phyloP scores from a whole-genome alignment of 768 basidiomycete species.

The Pulveroboletus sp. region DNA sequence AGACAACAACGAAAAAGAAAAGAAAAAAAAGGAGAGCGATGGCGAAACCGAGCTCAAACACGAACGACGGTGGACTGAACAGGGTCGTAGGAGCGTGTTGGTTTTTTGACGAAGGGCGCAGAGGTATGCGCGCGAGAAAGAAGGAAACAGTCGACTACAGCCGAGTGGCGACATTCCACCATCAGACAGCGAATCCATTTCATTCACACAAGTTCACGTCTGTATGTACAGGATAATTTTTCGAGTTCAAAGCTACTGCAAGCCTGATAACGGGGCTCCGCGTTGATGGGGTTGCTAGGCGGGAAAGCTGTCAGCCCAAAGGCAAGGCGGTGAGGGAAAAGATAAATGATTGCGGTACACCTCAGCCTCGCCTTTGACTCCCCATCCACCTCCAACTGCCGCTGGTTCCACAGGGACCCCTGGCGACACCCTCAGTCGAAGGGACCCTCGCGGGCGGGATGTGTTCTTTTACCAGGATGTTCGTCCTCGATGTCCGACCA shows the following conservation, averaged over 20 bases:
- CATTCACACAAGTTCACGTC: not conserved
- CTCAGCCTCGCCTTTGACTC: constrained; percentile 92
- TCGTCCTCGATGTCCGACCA: constrained; percentile 57
- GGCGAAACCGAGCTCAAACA: not conserved
- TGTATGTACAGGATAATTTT: not conserved
- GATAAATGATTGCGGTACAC: constrained; percentile 16
- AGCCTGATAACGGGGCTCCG: not conserved
- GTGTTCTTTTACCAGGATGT: constrained; percentile 86
- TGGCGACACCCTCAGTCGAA: constrained; percentile 25
- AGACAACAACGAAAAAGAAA: constrained; percentile 2
- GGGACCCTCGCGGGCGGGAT: constrained; percentile 49
- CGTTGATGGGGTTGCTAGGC: constrained; percentile 1
- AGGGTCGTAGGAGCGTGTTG: constrained; percentile 6
- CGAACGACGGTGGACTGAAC: not conserved
- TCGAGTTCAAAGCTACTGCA: too few species aligned
- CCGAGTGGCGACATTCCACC: not conserved
- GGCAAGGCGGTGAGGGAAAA: not conserved
- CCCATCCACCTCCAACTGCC: constrained; percentile 64
- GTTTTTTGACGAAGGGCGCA: constrained; percentile 3
- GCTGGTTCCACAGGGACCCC: constrained; percentile 25
- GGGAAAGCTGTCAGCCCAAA: constrained; percentile 1
- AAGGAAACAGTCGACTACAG: constrained; percentile 1
- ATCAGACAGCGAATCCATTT: not conserved
- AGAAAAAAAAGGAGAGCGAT: not conserved
- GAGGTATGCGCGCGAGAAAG: constrained; percentile 11